Evolutionary conservation across 768 basidiomycete species (phyloP), one percentile per base, ranked within the genome.

Genomic region (Leccinum uliginosum): DNA sequence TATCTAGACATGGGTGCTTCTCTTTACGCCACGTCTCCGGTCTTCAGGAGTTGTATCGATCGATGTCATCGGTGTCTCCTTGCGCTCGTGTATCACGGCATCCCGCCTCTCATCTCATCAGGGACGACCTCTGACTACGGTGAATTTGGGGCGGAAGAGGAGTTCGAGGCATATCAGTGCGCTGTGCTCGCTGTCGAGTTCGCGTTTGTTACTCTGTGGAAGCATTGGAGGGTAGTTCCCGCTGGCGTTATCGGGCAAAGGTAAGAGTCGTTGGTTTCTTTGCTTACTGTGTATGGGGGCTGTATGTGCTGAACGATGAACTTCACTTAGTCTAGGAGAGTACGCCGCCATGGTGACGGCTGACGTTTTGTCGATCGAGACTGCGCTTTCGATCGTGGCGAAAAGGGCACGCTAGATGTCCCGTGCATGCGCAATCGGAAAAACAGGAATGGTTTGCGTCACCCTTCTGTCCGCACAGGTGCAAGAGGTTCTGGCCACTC

Each of bases 301-400:
- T 38, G 17, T 21, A 3, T 11, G 17, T 34, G 1, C 58, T 45
- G 12, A 69, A 7, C 3, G 6, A n/a, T 54, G 29, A 29, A 6
- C 8, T 46, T 44, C 43, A 10, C 38, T n/a, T 57, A 91, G 89
- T 67, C 76, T 91, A 17, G 89, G 89, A 40, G 89, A 91, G 73
- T 90, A 87, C 54, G 83, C 83, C 8, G 88, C 85, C 9, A 77
- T 90, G 40, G 83, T 84, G n/a, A 71, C 78, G n/a, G 82, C 87
- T 0, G 80, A 75, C 1, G 81, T 87, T 1, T 62, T 91, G 14
- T 74, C 76, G 0, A 70, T 89, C 17, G 72, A 80, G 58, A 81
- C 80, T 15, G 86, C 83, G 3, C 73, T 91, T 14, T 67, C 71
- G 4, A 67, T 89, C 24, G 77, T 89, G 40, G 84, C 83, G 3